Evolutionary conservation across 768 basidiomycete genomes (phyloP).

Genomic region (Cubamyces sp.): DNA sequence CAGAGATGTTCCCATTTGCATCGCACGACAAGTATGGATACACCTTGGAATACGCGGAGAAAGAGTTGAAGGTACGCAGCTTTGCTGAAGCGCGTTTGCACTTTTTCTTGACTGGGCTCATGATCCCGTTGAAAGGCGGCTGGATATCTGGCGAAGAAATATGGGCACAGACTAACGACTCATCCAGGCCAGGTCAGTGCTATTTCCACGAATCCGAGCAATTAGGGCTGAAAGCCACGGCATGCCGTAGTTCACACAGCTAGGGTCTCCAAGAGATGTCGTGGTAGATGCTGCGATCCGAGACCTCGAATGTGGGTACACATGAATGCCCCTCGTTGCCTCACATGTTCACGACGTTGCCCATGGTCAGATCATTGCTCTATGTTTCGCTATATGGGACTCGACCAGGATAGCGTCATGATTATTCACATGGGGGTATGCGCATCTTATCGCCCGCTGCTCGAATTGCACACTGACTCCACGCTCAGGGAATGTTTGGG

Average conservation of each 20-base stretch:
- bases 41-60: constrained; percentile 72
- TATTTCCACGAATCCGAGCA: too few species aligned
- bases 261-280: constrained; percentile 76
- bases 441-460: neutral
- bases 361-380: constrained; percentile 66
- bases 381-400: constrained; percentile 83
- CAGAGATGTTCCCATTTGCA: constrained; percentile 93
- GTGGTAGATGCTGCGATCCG: constrained; percentile 79
- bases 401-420: constrained; percentile 85
- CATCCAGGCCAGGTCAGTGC: constrained; percentile 75
- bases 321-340: neutral
- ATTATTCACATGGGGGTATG: constrained; percentile 83
- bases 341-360: neutral
- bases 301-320: constrained; percentile 63
- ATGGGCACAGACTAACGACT: constrained; percentile 69
- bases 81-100: neutral
- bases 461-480: neutral
- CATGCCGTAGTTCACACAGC: constrained; percentile 56
- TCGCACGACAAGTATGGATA: constrained; percentile 84
- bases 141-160: constrained; percentile 52
- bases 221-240: too few species aligned
- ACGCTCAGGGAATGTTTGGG: constrained; percentile 68
- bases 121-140: constrained; percentile 26
- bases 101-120: constrained; percentile 15
- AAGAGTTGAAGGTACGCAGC: constrained; percentile 46